Percentiles rank a stretch among this genome's conserved stretches.
These are phyloP conservation scores for Botryotinia convoluta DNA, from an alignment of 2,329 filamentous ascomycete species.

Conservation along the genomic window DNA sequence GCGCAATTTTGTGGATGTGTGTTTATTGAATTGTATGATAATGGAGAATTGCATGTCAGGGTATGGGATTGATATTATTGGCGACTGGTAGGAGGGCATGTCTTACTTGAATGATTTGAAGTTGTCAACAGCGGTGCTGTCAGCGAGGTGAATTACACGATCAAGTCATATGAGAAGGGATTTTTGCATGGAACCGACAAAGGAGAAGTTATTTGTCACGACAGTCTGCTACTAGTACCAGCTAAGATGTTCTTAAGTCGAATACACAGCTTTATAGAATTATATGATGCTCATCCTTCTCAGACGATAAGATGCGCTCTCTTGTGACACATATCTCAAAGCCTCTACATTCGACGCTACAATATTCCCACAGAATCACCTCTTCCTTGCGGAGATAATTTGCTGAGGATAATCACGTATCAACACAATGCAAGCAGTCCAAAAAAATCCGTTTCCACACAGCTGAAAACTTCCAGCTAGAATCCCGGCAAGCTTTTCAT, in stretches of 20 bases:
- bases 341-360: neutral
- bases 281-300: neutral
- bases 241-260: neutral
- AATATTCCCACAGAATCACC: neutral
- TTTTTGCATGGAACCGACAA: neutral
- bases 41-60: neutral
- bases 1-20: neutral
- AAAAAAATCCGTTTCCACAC: neutral
- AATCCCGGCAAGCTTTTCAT: neutral
- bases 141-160: neutral
- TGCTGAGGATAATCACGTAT: neutral
- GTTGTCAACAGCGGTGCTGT: neutral
- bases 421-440: neutral
- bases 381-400: fast-evolving
- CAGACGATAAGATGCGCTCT: neutral
- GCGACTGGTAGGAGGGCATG: neutral
- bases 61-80: neutral
- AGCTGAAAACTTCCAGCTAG: neutral
- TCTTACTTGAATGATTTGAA: neutral
- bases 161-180: neutral
- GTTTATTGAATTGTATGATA: neutral
- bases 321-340: neutral
- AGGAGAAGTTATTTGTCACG: neutral
- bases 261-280: neutral
- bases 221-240: neutral